phyloP scores from a whole-genome alignment of 768 basidiomycete species.

The Kwoniella bestiolae region DNA sequence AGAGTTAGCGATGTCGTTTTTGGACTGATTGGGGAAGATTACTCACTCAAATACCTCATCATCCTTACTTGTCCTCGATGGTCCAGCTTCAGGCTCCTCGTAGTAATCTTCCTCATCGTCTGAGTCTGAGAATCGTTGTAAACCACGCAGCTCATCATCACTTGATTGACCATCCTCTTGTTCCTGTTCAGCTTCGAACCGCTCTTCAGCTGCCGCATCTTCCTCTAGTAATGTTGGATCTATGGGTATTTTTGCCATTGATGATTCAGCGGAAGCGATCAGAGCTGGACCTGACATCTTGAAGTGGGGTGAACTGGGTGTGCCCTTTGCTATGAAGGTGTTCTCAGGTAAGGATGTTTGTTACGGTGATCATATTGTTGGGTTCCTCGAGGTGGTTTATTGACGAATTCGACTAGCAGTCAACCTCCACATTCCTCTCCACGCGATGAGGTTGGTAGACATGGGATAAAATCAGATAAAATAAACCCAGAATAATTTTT shows the following conservation, averaged over 20 bases:
- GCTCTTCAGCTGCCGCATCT: conserved; percentile 19
- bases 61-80: conserved; percentile 16
- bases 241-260: conserved; percentile 21
- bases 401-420: conserved; percentile 1
- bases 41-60: conserved; percentile 27
- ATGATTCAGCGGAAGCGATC: neutral
- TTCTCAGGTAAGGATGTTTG: neutral
- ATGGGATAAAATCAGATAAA: conserved; percentile 14
- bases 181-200: conserved; percentile 8
- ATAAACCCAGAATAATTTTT: neutral
- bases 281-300: conserved; percentile 9
- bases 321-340: neutral
- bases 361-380: neutral
- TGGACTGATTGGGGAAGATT: neutral
- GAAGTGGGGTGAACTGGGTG: no score
- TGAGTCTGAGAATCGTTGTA: conserved; percentile 5
- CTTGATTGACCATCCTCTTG: conserved; percentile 9
- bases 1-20: neutral
- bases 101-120: conserved; percentile 5
- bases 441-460: neutral
- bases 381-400: neutral
- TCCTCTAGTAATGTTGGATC: conserved; percentile 18
- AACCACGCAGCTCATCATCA: conserved; percentile 8
- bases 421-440: conserved; percentile 9
- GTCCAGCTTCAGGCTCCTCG: conserved; percentile 16